Conservation (phyloP, 2,329 filamentous ascomycete genomes). For the Fusarium staphyleae region DNA sequence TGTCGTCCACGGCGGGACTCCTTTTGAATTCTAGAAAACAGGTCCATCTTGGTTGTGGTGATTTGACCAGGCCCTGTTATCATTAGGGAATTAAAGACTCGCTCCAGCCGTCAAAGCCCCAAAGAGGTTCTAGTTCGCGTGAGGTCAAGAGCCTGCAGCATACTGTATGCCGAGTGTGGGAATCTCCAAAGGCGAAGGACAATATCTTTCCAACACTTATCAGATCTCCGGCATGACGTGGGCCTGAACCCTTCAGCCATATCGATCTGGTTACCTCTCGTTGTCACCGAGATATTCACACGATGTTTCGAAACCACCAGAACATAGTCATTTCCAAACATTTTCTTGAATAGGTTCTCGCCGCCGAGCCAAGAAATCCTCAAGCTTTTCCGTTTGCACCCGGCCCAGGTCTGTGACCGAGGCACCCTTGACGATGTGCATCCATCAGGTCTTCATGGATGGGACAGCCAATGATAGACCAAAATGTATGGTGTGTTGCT, state of each 20-base stretch:
- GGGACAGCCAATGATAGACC: not conserved
- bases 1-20: too few species aligned
- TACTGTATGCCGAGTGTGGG: not conserved
- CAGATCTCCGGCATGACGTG: too few species aligned
- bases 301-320: too few species aligned
- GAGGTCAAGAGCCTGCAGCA: not conserved
- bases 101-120: not conserved
- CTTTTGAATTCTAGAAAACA: not conserved
- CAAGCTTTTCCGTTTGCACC: not conserved
- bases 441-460: not conserved
- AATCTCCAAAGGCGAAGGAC: not conserved
- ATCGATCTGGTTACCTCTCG: not conserved
- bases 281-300: not conserved
- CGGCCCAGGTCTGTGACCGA: conserved; percentile 4
- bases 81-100: not conserved
- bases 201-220: not conserved
- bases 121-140: not conserved
- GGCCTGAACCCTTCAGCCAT: not conserved
- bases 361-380: conserved; percentile 7
- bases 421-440: conserved; percentile 5
- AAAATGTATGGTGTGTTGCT: not conserved
- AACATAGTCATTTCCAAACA: too few species aligned
- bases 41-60: not conserved
- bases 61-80: not conserved
- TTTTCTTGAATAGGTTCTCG: not conserved